A percentile compares a stretch with the other conserved stretches of the same genome.
phyloP scores from a whole-genome alignment of 257 asterid species.

The Misopates orontium region DNA sequence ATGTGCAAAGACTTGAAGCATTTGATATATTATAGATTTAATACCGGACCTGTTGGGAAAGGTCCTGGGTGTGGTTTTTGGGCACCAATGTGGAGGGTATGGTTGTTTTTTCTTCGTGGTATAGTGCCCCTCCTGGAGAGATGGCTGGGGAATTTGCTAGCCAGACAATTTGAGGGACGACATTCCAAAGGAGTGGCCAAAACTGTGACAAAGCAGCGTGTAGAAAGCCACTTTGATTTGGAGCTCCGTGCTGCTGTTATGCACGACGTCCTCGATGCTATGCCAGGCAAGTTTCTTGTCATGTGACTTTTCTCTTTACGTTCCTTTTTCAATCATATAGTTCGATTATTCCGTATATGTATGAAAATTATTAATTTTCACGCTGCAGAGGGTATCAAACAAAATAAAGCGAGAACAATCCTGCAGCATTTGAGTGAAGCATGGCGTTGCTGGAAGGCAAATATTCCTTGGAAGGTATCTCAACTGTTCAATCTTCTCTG shows the following conservation, averaged over 20 bases:
- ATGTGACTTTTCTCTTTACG: too few species aligned
- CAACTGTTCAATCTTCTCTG: slow-evolving; percentile 7
- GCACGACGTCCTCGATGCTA: slow-evolving; percentile 99
- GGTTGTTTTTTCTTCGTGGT: slow-evolving; percentile 99
- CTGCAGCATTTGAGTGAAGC: slow-evolving; percentile 99
- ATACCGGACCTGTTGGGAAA: slow-evolving; percentile 99
- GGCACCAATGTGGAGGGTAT: slow-evolving; percentile 99
- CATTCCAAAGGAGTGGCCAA: slow-evolving; percentile 99
- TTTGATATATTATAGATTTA: slow-evolving; percentile 92
- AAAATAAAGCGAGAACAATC: slow-evolving; percentile 94
- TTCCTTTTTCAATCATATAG: slow-evolving; percentile 21
- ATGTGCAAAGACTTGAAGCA: slow-evolving; percentile 99
- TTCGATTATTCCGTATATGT: slow-evolving; percentile 93
- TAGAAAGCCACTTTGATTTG: slow-evolving; percentile 96
- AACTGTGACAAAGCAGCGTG: slow-evolving; percentile 99
- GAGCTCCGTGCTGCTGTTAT: slow-evolving; percentile 99
- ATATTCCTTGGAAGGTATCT: slow-evolving; percentile 95
- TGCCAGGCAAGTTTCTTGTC: slow-evolving; percentile 64
- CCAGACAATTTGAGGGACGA: slow-evolving; percentile 96
- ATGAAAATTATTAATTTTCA: slow-evolving; percentile 16
- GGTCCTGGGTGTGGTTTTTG: slow-evolving; percentile 99
- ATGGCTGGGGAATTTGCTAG: slow-evolving; percentile 96
- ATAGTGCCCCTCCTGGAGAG: slow-evolving; percentile 97
- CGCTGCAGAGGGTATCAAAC: slow-evolving; percentile 90
- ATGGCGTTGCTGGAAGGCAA: slow-evolving; percentile 99